phyloP scores from a whole-genome alignment of 148 eudicot species.

The Rhododendron ovatum region DNA sequence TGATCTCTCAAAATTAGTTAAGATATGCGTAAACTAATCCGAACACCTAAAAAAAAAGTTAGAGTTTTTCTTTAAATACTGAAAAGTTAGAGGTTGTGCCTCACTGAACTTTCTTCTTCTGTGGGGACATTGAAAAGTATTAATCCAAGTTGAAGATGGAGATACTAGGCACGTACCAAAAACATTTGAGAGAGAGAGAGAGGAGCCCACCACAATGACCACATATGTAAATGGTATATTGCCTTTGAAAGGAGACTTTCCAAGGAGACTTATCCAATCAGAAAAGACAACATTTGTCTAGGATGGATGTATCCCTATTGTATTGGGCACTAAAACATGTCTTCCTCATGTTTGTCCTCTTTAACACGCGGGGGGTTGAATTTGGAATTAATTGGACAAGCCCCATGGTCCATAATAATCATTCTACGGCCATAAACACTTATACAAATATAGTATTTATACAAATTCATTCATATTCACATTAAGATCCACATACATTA shows the following conservation, averaged over 20 bases:
- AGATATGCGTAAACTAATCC: rapidly evolving
- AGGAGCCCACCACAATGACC: not conserved
- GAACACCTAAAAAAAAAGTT: too few relatives aligned
- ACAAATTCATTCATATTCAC: too few relatives aligned
- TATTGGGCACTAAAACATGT: not conserved
- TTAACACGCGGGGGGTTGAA: too few relatives aligned
- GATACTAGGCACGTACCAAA: not conserved
- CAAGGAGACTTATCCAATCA: not conserved
- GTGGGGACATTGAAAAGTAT: not conserved
- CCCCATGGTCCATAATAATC: too few relatives aligned
- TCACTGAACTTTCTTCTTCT: not conserved
- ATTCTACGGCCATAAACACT: too few relatives aligned
- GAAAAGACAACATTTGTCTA: not conserved
- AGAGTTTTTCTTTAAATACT: too few relatives aligned
- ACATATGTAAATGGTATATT: not conserved
- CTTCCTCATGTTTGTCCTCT: not conserved
- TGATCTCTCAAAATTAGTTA: too few relatives aligned
- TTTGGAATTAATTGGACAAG: too few relatives aligned
- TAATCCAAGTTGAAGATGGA: not conserved
- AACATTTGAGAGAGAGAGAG: not conserved
- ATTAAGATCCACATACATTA: too few relatives aligned
- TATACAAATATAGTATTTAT: too few relatives aligned
- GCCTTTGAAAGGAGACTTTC: not conserved
- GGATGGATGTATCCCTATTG: not conserved
- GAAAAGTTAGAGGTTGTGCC: too few relatives aligned